Evolutionary conservation across 345 rosid genomes (phyloP), one percentile per base, ranked within the genome.

Genomic region (Cardamine chenopodiifolia): DNA sequence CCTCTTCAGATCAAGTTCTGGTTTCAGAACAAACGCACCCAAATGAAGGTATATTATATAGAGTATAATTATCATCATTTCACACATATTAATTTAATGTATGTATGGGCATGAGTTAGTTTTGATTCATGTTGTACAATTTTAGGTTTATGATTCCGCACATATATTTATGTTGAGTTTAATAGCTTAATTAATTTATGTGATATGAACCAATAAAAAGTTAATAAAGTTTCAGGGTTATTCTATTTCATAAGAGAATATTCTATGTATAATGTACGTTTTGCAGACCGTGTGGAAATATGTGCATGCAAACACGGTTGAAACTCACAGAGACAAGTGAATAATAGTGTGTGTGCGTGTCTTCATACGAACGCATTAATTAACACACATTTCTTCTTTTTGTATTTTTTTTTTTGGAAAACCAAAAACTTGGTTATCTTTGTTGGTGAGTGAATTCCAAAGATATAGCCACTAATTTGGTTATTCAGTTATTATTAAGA

Each of bases 11-110:
- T 95, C 85, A 92, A 92, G 62, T 95, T 89, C 59, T 95, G 99
- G 99, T 92, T 94, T 86, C 98, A 94, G 75, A 94, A 94, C 87
- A 94, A 91, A 78, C 97, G 97, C 60, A 94, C 98, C 68, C 98
- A 95, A 69, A 86, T 81, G 82, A 95, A 95, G 99, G 99, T 95
- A 83, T 11, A n/a, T 18, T 13, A n/a, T 14, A 7, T 31, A 7
- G 9, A 35, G 40, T 35, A 26, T 39, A 44, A 22, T 10, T 64
- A 40, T 44, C 44, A 13, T 8, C n/a, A 12, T 39, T 17, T 39
- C 53, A 48, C 42, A 56, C 12, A 12, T 65, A 55, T 54, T 8
- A 44, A 20, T 56, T 10, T 59, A 22, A 29, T 73, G 8, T 35
- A 34, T 26, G 13, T 64, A 42, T 48, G 12, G 18, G 2, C 17